Conservation (phyloP, 441 rosid species). For the Lepidium campestre region DNA sequence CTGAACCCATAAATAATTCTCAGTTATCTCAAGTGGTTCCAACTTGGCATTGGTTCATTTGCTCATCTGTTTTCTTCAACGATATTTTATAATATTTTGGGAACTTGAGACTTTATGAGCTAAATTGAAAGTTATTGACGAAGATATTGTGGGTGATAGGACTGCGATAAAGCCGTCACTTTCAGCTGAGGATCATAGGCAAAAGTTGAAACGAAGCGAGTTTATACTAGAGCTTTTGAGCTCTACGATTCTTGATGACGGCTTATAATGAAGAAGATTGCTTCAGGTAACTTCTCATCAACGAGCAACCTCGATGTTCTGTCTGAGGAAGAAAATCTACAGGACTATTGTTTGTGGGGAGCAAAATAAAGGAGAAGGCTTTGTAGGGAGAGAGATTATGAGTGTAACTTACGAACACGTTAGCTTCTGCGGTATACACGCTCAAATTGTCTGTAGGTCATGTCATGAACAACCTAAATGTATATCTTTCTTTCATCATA, state of each 20-base stretch:
- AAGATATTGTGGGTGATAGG: not conserved
- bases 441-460: not conserved
- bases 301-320: not conserved
- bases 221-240: constrained; percentile 12
- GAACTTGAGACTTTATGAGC: not conserved
- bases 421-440: not conserved
- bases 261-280: constrained; percentile 10
- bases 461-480: not conserved
- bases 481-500: not conserved
- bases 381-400: not conserved
- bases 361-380: not conserved
- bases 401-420: constrained; percentile 8
- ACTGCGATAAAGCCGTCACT: not conserved
- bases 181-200: constrained; percentile 28
- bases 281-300: not conserved
- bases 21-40: not conserved
- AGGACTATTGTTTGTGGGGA: constrained; percentile 6
- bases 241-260: constrained; percentile 17
- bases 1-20: not conserved
- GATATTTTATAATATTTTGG: not conserved
- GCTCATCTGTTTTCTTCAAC: not conserved
- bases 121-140: not conserved
- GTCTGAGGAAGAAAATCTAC: not conserved
- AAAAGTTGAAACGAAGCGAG: constrained; percentile 17
- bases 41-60: not conserved